These are phyloP conservation scores for Cucurbita ficifolia DNA, from an alignment of 306 rosid genomes.

Conservation along the genomic window DNA sequence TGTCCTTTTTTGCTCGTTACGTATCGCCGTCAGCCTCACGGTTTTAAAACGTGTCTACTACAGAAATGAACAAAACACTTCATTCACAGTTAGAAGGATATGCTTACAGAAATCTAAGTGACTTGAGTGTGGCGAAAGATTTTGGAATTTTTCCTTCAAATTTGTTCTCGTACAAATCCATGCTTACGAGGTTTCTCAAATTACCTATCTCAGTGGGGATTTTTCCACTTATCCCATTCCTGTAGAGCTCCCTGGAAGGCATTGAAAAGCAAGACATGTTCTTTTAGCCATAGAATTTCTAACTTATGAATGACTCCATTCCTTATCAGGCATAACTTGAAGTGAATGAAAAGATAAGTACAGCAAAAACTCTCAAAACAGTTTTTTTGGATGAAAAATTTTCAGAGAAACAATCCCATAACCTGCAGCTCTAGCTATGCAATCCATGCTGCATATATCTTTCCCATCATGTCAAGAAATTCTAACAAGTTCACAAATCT, in stretches of 20 bases:
- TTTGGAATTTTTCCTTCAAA: slow-evolving; percentile 67
- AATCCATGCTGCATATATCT: neutral
- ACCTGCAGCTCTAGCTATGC: neutral
- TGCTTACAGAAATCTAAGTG: slow-evolving; percentile 76
- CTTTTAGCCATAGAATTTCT: neutral
- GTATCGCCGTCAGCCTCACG: too few relatives aligned
- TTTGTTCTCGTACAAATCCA: slow-evolving; percentile 80
- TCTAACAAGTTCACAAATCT: neutral
- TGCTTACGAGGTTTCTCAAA: slow-evolving; percentile 54
- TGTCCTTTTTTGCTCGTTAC: too few relatives aligned
- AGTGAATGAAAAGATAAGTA: neutral
- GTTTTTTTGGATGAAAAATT: neutral
- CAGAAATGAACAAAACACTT: neutral
- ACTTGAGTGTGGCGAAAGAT: slow-evolving; percentile 66
- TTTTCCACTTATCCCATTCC: slow-evolving; percentile 54
- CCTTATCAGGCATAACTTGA: neutral
- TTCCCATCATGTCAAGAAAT: neutral
- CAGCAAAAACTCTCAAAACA: neutral
- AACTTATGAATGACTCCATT: neutral
- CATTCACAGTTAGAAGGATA: neutral
- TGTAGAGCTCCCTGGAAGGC: slow-evolving; percentile 71
- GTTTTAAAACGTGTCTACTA: too few relatives aligned
- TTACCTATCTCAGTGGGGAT: slow-evolving; percentile 70
- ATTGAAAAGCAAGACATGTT: neutral
- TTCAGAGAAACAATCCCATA: neutral